These are phyloP conservation scores for Xylaria telfairii DNA, from an alignment of 495 filamentous ascomycete genomes.

Conservation along the genomic window DNA sequence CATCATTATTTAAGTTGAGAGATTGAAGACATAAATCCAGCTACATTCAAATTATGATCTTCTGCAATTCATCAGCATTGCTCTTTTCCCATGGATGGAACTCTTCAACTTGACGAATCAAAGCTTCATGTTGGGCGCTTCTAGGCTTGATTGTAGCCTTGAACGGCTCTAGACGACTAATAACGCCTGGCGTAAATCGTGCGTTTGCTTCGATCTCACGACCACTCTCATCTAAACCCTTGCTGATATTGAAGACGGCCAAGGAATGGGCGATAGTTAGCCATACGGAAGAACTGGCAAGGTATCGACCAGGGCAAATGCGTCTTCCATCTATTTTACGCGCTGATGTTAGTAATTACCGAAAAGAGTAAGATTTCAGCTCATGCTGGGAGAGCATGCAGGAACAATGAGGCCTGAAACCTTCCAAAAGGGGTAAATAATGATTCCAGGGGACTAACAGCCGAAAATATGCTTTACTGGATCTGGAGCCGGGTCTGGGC, in stretches of 20 bases:
- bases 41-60: not conserved
- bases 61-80: constrained; percentile 31
- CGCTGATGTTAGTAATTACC: no score
- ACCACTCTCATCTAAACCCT: constrained; percentile 39
- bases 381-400: no score
- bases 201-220: constrained; percentile 34
- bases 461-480: constrained; percentile 53
- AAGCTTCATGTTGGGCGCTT: constrained; percentile 32
- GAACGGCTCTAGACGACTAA: constrained; percentile 38
- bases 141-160: constrained; percentile 40
- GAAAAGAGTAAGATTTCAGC: no score
- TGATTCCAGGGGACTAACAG: no score
- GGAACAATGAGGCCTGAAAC: no score
- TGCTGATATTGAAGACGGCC: constrained; percentile 46
- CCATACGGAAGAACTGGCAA: constrained; percentile 51
- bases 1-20: not conserved
- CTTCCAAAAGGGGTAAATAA: no score
- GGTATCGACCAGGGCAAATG: constrained; percentile 54
- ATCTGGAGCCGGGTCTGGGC: constrained; percentile 46
- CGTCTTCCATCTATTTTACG: constrained; percentile 57
- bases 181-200: constrained; percentile 34
- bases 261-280: constrained; percentile 49
- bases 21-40: not conserved
- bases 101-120: constrained; percentile 39
- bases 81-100: constrained; percentile 50